Evolutionary conservation across 2,329 filamentous ascomycete species (phyloP).

Genomic region (Monascus ruber): DNA sequence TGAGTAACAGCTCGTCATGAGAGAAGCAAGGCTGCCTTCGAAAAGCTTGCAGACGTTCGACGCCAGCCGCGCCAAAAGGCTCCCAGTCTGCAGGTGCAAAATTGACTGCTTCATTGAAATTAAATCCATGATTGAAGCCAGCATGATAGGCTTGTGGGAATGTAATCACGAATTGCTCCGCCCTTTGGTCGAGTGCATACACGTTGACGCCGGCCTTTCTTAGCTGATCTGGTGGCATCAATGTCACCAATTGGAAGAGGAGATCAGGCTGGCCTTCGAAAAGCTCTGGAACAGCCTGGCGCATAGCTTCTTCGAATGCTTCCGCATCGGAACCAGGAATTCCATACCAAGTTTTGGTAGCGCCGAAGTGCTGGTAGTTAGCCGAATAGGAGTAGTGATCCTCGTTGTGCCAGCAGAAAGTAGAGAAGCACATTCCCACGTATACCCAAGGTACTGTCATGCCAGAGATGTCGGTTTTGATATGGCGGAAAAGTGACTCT

Average conservation of each 20-base stretch:
- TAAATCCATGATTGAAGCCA: conserved; percentile 97
- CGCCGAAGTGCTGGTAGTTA: conserved; percentile 96
- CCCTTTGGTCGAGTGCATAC: conserved; percentile 89
- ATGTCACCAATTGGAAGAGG: conserved; percentile 91
- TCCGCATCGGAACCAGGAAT: conserved; percentile 89
- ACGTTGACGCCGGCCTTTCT: conserved; percentile 87
- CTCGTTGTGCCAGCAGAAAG: conserved; percentile 98
- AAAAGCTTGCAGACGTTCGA: conserved; percentile 76
- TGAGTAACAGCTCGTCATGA: conserved; percentile 87
- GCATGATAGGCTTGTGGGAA: conserved; percentile 97
- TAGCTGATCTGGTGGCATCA: conserved; percentile 84
- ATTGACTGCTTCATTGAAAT: conserved; percentile 98
- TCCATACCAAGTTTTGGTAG: conserved; percentile 98
- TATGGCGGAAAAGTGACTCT: conserved; percentile 89
- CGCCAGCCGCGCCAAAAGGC: conserved; percentile 73
- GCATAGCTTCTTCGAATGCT: conserved; percentile 93
- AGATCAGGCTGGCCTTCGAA: conserved; percentile 96
- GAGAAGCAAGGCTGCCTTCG: conserved; percentile 92
- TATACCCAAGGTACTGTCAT: conserved; percentile 99
- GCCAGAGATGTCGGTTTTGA: conserved; percentile 95
- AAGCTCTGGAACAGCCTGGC: conserved; percentile 83
- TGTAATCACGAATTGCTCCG: conserved; percentile 90
- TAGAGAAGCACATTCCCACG: conserved; percentile 98
- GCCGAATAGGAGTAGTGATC: conserved; percentile 97
- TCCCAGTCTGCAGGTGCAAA: conserved; percentile 96